Percentiles rank a stretch among this genome's conserved stretches.
Conservation (phyloP, 495 filamentous ascomycete genomes). For the Podospora fimiseda region DNA sequence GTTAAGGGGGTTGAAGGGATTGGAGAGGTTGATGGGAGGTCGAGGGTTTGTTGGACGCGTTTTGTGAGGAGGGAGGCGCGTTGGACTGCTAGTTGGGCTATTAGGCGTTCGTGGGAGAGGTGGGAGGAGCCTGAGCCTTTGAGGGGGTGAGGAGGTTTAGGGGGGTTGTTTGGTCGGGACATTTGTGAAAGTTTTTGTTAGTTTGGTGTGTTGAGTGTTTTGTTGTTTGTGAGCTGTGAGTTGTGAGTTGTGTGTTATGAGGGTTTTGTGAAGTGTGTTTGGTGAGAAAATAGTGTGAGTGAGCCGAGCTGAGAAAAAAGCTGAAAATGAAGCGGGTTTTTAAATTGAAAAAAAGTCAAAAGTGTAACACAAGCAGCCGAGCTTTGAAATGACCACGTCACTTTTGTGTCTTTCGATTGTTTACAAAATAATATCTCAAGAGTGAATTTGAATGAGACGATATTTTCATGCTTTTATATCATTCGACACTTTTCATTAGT, state of each 20-base stretch:
- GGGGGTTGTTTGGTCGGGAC: neutral
- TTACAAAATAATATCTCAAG: too few species aligned
- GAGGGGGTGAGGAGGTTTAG: neutral
- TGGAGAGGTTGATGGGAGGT: conserved; percentile 10
- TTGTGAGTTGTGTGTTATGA: neutral
- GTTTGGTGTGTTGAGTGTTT: neutral
- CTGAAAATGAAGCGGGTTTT: too few species aligned
- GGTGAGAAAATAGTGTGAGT: too few species aligned
- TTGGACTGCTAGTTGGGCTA: conserved; percentile 49
- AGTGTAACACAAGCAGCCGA: too few species aligned
- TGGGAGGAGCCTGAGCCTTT: conserved; percentile 8
- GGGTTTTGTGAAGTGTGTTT: neutral
- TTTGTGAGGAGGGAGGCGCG: conserved; percentile 49
- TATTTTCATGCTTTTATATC: neutral
- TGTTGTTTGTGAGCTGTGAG: neutral
- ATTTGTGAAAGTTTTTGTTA: neutral
- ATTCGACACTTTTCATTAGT: neutral
- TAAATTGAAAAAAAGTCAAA: too few species aligned
- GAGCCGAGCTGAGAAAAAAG: too few species aligned
- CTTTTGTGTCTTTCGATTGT: too few species aligned
- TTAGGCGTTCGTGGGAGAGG: conserved; percentile 42
- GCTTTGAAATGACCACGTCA: too few species aligned
- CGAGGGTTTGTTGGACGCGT: conserved; percentile 39
- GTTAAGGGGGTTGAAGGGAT: neutral
- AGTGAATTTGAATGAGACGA: too few species aligned